phyloP scores from a whole-genome alignment of 768 basidiomycete species.

The Leccinum truebloodii region DNA sequence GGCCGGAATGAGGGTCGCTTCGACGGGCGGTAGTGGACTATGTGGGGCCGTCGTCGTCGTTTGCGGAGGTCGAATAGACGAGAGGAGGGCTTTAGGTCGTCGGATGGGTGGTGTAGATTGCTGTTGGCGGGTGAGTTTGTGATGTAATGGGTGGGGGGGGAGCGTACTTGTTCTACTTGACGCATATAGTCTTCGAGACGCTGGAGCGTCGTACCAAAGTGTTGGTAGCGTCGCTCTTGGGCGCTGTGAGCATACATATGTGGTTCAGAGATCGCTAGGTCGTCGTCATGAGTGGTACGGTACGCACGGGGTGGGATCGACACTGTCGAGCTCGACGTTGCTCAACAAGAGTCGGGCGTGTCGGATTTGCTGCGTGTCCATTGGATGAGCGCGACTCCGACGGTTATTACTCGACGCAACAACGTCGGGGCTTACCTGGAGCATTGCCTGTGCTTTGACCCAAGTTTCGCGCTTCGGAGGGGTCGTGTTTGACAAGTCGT shows the following conservation, averaged over 20 bases:
- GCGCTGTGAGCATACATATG: slow-evolving; percentile 32
- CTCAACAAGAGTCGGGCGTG: slow-evolving; percentile 57
- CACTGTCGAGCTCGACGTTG: slow-evolving; percentile 55
- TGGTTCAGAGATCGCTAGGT: background rate
- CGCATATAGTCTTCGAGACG: slow-evolving; percentile 53
- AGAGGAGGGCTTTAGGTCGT: slow-evolving; percentile 52
- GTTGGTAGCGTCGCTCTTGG: slow-evolving; percentile 45
- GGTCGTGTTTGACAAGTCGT: slow-evolving; percentile 35
- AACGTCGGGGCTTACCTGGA: slow-evolving; percentile 48
- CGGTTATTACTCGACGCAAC: background rate
- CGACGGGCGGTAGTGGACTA: slow-evolving; percentile 16
- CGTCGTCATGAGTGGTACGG: background rate
- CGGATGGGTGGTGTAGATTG: slow-evolving; percentile 41
- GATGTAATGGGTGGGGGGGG: fast-evolving
- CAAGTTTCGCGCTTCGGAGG: slow-evolving; percentile 38
- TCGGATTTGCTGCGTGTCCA: slow-evolving; percentile 42
- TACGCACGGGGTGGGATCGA: slow-evolving; percentile 45
- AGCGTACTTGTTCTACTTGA: slow-evolving; percentile 52
- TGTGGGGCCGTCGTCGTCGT: slow-evolving; percentile 8
- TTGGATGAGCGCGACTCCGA: background rate
- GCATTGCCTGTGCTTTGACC: slow-evolving; percentile 54
- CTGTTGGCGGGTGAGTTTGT: slow-evolving; percentile 29
- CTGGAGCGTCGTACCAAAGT: slow-evolving; percentile 52
- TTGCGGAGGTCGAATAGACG: slow-evolving; percentile 49
- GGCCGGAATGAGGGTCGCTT: slow-evolving; percentile 27